Percentiles rank a stretch among this genome's conserved stretches.
Evolutionary conservation across 2,329 filamentous ascomycete species (phyloP).

Genomic region (Trichoderma breve): DNA sequence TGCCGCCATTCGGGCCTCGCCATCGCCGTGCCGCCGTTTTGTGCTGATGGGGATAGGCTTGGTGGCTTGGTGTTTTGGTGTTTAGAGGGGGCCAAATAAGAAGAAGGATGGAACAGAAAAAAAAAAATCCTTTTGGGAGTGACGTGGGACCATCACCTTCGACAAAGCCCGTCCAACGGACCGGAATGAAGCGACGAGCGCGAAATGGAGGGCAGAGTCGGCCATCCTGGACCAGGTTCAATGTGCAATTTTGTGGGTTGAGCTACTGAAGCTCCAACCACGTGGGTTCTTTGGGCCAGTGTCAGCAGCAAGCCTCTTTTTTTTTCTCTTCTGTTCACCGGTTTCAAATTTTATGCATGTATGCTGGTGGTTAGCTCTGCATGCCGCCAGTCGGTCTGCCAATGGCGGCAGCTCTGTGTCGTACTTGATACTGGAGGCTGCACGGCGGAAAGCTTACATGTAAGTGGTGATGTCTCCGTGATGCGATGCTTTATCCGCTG

Average conservation of each 20-base stretch:
- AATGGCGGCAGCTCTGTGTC: background rate
- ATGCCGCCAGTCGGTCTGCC: background rate
- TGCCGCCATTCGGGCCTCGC: background rate
- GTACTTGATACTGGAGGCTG: background rate
- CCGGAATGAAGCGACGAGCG: background rate
- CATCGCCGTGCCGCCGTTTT: background rate
- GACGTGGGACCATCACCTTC: background rate
- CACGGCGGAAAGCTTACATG: background rate
- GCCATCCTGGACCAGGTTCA: slow-evolving; percentile 4
- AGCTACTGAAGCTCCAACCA: slow-evolving; percentile 9
- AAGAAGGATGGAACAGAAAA: background rate
- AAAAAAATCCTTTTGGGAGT: background rate
- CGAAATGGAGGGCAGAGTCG: slow-evolving; percentile 11
- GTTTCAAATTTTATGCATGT: slow-evolving; percentile 16
- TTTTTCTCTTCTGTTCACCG: background rate
- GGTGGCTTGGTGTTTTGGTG: background rate
- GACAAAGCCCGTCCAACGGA: background rate
- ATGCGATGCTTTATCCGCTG: background rate
- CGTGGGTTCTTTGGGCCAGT: slow-evolving; percentile 13
- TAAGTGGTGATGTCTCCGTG: background rate
- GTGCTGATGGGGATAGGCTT: background rate
- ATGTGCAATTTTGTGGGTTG: slow-evolving; percentile 8
- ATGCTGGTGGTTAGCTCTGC: background rate
- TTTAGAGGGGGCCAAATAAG: background rate
- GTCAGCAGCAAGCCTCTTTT: slow-evolving; percentile 14